phyloP scores from a whole-genome alignment of 2,329 filamentous ascomycete genomes.

The Periconia macrospinosa region DNA sequence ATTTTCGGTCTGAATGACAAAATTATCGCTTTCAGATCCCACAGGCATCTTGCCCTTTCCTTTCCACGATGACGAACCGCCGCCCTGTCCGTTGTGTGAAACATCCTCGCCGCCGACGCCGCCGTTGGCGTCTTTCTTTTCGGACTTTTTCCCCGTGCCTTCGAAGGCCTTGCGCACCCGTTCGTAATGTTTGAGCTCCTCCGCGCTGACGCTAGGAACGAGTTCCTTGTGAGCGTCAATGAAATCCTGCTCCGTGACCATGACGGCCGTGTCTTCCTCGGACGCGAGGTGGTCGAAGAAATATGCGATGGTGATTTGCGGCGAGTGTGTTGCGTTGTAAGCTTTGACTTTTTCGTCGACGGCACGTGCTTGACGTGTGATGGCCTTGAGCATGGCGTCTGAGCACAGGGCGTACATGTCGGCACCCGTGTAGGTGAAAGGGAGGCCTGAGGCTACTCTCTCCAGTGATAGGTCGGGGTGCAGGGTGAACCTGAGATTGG shows the following conservation, averaged over 20 bases:
- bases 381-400: slow-evolving; percentile 98
- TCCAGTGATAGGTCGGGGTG: slow-evolving; percentile 76
- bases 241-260: slow-evolving; percentile 90
- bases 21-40: slow-evolving; percentile 40
- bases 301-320: slow-evolving; percentile 77
- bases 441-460: slow-evolving; percentile 73
- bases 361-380: slow-evolving; percentile 81
- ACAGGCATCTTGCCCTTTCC: slow-evolving; percentile 34
- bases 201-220: slow-evolving; percentile 89
- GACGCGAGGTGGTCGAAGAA: slow-evolving; percentile 94
- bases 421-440: slow-evolving; percentile 95
- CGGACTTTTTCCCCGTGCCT: slow-evolving; percentile 55
- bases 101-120: not conserved
- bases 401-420: slow-evolving; percentile 97
- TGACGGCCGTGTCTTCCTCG: slow-evolving; percentile 79
- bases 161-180: slow-evolving; percentile 82
- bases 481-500: slow-evolving; percentile 71
- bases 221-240: slow-evolving; percentile 78
- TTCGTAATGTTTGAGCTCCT: slow-evolving; percentile 91
- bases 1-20: slow-evolving; percentile 46
- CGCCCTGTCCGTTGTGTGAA: not conserved
- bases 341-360: slow-evolving; percentile 82
- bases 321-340: slow-evolving; percentile 57
- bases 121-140: slow-evolving; percentile 44
- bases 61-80: slow-evolving; percentile 12